Evolutionary conservation across 306 rosid species (phyloP).

Genomic region (Arachis stenosperma): DNA sequence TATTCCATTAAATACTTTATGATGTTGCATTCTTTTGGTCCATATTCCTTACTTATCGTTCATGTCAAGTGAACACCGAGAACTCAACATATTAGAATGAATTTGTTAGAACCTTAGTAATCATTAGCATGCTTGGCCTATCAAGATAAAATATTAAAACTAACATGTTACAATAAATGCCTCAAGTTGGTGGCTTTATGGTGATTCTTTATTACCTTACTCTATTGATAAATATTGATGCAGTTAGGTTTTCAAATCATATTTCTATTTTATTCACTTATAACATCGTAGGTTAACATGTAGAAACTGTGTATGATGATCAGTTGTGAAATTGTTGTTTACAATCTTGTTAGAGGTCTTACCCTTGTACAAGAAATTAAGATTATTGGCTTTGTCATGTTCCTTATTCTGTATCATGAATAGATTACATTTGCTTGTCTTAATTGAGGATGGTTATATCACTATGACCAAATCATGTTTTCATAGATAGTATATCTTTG

Average conservation of each 20-base stretch:
- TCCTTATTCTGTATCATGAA: constrained; percentile 11
- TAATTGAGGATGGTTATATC: constrained; percentile 17
- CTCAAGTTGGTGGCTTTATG: constrained; percentile 24
- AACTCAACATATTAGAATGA: background rate
- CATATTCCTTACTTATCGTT: background rate
- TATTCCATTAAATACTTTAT: constrained; percentile 8
- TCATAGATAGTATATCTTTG: constrained; percentile 16
- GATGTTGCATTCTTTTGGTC: constrained; percentile 7
- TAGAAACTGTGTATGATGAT: constrained; percentile 23
- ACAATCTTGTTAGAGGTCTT: background rate
- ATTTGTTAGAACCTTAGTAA: background rate
- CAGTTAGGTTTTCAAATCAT: background rate
- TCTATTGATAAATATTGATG: constrained; percentile 16
- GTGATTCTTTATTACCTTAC: constrained; percentile 7
- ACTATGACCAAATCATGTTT: constrained; percentile 19
- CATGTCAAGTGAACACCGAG: background rate
- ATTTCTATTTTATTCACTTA: constrained; percentile 12
- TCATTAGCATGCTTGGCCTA: too few relatives aligned
- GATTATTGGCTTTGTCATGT: constrained; percentile 20
- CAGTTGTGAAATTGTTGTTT: constrained; percentile 9
- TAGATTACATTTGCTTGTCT: constrained; percentile 19
- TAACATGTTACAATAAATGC: background rate
- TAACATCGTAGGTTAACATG: background rate
- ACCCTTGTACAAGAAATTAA: background rate
- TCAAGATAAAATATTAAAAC: too few relatives aligned